These are phyloP conservation scores for Elongisporangium undulatum DNA, from an alignment of 352 stramenopile species.

Conservation along the genomic window DNA sequence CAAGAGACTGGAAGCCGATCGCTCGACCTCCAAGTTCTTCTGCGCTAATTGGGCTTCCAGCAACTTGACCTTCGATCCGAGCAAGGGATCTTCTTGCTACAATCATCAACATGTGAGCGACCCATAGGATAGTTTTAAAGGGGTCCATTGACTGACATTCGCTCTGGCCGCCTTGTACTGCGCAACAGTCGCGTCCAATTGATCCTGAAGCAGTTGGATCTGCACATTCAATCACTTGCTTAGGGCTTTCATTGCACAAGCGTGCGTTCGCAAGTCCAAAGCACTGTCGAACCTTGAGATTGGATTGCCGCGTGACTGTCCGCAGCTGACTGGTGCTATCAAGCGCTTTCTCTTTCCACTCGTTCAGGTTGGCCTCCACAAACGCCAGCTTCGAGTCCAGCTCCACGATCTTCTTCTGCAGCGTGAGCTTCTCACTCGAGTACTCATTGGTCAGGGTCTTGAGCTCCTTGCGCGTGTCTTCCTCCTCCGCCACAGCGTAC, in stretches of 20 bases:
- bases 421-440: conserved; percentile 47
- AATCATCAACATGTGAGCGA: conserved; percentile 1
- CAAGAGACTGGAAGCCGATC: conserved; percentile 31
- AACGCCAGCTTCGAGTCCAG: conserved; percentile 65
- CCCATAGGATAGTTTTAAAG: background rate
- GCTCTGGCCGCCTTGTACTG: background rate
- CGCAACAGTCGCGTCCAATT: conserved; percentile 26
- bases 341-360: conserved; percentile 71
- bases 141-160: background rate
- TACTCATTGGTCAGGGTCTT: conserved; percentile 43
- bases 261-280: conserved; percentile 3
- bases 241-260: background rate
- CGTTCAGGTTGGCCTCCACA: conserved; percentile 52
- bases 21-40: conserved; percentile 48
- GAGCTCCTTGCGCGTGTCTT: conserved; percentile 58
- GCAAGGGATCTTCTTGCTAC: conserved; percentile 46
- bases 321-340: conserved; percentile 48
- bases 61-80: conserved; percentile 65
- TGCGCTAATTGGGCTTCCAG: conserved; percentile 59
- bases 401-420: conserved; percentile 71
- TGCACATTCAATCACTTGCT: conserved; percentile 6
- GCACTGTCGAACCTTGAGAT: conserved; percentile 36
- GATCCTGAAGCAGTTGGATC: conserved; percentile 60
- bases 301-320: conserved; percentile 30
- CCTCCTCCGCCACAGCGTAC: conserved; percentile 56